Percentiles rank a stretch among this genome's conserved stretches.
phyloP scores from a whole-genome alignment of 2,329 filamentous ascomycete species.

The Trichoderma endophyticum region DNA sequence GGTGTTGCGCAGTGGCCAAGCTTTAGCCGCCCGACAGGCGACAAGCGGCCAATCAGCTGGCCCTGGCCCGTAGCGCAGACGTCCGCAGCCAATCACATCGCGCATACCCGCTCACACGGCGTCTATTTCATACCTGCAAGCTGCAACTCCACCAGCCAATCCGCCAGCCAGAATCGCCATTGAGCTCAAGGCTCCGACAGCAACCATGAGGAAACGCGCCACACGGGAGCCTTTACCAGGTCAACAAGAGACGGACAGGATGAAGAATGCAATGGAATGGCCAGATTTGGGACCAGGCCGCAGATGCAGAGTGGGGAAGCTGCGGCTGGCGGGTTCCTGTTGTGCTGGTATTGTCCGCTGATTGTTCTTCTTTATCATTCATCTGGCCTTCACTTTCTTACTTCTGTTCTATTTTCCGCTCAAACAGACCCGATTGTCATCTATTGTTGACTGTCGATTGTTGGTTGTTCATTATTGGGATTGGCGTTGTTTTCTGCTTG shows the following conservation, averaged over 20 bases:
- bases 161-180: slow-evolving; percentile 7
- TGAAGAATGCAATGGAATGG: slow-evolving; percentile 5
- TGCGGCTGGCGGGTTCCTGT: neutral
- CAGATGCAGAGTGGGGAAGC: slow-evolving; percentile 1
- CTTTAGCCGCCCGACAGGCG: slow-evolving; percentile 18
- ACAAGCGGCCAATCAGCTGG: slow-evolving; percentile 30
- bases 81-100: slow-evolving; percentile 28
- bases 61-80: slow-evolving; percentile 29
- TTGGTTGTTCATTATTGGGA: slow-evolving; percentile 1
- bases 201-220: slow-evolving; percentile 10
- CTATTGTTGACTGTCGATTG: slow-evolving; percentile 1
- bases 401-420: neutral
- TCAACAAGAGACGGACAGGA: neutral
- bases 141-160: slow-evolving; percentile 15
- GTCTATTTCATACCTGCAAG: slow-evolving; percentile 32
- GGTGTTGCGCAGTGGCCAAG: slow-evolving; percentile 14
- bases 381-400: neutral
- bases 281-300: neutral
- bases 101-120: slow-evolving; percentile 29
- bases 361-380: slow-evolving; percentile 20
- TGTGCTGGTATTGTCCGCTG: slow-evolving; percentile 17
- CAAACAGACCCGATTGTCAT: neutral
- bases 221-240: slow-evolving; percentile 4
- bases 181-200: slow-evolving; percentile 2
- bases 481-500: slow-evolving; percentile 4